These are phyloP conservation scores for Globisporangium mamillatum DNA, from an alignment of 352 stramenopile species.

Conservation along the genomic window DNA sequence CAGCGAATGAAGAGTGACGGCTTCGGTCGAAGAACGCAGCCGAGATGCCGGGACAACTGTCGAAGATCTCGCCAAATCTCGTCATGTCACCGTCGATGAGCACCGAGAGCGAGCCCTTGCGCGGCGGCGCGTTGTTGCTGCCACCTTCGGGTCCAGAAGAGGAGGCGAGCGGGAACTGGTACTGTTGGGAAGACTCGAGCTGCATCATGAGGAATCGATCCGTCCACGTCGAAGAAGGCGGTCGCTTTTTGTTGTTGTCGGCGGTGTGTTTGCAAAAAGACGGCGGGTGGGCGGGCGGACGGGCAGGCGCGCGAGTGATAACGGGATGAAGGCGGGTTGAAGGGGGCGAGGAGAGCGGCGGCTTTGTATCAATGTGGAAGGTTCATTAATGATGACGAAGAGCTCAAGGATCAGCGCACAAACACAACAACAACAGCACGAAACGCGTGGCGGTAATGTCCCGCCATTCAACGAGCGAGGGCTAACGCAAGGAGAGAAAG, in stretches of 20 bases:
- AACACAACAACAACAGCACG: not conserved
- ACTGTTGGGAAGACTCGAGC: not conserved
- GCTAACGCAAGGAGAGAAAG: not conserved
- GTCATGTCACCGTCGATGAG: conserved; percentile 13
- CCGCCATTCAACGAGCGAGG: not conserved
- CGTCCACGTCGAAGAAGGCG: not conserved
- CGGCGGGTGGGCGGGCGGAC: too few relatives aligned
- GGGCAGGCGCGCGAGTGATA: too few relatives aligned
- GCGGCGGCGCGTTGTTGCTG: not conserved
- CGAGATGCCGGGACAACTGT: conserved; percentile 2
- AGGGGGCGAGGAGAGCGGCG: not conserved
- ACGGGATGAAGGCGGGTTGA: not conserved
- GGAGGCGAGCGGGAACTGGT: not conserved
- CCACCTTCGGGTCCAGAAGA: not conserved
- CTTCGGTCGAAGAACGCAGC: not conserved
- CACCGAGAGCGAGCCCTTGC: conserved; percentile 7
- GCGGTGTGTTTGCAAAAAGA: not conserved
- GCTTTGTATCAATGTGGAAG: conserved; percentile 1
- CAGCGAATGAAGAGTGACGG: not conserved
- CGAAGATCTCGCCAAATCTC: conserved; percentile 12
- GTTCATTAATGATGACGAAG: not conserved
- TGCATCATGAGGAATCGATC: not conserved
- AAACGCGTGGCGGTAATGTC: not conserved
- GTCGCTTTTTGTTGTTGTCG: not conserved
- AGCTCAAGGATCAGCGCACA: not conserved